These are phyloP conservation scores for Cercospora janseana DNA, from an alignment of 2,329 filamentous ascomycete genomes.

Conservation along the genomic window DNA sequence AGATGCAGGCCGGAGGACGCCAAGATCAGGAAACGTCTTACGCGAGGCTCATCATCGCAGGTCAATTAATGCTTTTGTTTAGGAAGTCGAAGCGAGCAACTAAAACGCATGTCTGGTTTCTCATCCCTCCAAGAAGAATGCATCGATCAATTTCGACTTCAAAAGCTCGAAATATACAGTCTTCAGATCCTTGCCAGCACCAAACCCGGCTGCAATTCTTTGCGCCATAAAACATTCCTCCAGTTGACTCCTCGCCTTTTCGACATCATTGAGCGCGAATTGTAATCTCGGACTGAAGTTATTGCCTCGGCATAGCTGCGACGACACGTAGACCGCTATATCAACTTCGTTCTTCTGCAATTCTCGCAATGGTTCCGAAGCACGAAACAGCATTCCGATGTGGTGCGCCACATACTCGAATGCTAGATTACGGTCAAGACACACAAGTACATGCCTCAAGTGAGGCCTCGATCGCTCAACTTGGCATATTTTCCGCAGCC, in stretches of 20 bases:
- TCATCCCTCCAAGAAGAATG: constrained; percentile 27
- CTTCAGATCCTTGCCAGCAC: constrained; percentile 6
- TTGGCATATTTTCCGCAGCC: constrained; percentile 8
- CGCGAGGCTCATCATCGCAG: too few species aligned
- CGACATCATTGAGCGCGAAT: background rate
- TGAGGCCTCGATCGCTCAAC: background rate
- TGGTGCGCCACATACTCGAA: constrained; percentile 8
- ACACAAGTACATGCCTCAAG: background rate
- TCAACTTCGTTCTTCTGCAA: constrained; percentile 4
- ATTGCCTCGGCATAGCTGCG: constrained; percentile 2
- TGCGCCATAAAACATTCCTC: constrained; percentile 1
- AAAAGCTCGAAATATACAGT: constrained; percentile 7
- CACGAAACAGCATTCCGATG: constrained; percentile 9
- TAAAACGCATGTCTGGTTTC: constrained; percentile 1
- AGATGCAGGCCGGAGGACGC: too few species aligned
- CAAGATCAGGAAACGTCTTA: too few species aligned
- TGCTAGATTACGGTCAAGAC: background rate
- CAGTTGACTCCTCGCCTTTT: constrained; percentile 1
- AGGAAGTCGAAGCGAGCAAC: too few species aligned
- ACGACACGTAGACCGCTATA: constrained; percentile 7
- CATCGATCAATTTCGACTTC: constrained; percentile 8
- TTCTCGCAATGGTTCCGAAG: constrained; percentile 6
- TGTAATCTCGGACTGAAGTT: constrained; percentile 7
- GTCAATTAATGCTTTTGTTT: too few species aligned
- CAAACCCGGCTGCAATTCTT: background rate